These are phyloP conservation scores for Echites panduratus DNA, from an alignment of 257 asterid species.

Conservation along the genomic window DNA sequence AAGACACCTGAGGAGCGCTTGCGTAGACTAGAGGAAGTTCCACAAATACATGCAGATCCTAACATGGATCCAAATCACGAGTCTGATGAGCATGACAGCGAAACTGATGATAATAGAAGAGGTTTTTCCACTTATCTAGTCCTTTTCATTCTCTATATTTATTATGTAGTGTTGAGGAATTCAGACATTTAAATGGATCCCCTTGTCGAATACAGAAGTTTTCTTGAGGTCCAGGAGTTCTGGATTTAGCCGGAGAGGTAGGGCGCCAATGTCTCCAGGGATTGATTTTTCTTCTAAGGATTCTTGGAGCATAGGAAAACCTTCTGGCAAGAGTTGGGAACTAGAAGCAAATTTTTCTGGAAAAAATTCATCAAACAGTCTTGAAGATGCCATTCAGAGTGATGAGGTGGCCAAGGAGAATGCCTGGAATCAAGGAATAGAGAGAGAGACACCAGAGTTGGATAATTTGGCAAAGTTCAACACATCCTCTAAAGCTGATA, in stretches of 20 bases:
- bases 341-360: constrained; percentile 39
- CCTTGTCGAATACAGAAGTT: constrained; percentile 48
- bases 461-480: constrained; percentile 32
- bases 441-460: constrained; percentile 37
- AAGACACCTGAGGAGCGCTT: constrained; percentile 94
- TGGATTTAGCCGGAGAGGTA: constrained; percentile 61
- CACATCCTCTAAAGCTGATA: constrained; percentile 31
- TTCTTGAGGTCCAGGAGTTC: constrained; percentile 57
- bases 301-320: constrained; percentile 48
- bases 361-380: constrained; percentile 29
- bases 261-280: constrained; percentile 69
- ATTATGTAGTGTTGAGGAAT: constrained; percentile 7
- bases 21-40: constrained; percentile 80
- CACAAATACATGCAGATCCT: constrained; percentile 83
- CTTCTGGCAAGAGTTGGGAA: constrained; percentile 40
- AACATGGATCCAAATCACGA: constrained; percentile 93
- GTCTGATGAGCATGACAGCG: constrained; percentile 79
- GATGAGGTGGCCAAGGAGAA: constrained; percentile 45
- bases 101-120: constrained; percentile 59
- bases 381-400: constrained; percentile 32
- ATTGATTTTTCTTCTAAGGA: constrained; percentile 56
- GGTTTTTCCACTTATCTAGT: constrained; percentile 35
- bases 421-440: constrained; percentile 56
- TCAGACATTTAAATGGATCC: constrained; percentile 6
- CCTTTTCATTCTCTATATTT: constrained; percentile 10